Evolutionary conservation across 805 yeast species (phyloP).

Genomic region (Vanderwaltozyma polyspora): DNA sequence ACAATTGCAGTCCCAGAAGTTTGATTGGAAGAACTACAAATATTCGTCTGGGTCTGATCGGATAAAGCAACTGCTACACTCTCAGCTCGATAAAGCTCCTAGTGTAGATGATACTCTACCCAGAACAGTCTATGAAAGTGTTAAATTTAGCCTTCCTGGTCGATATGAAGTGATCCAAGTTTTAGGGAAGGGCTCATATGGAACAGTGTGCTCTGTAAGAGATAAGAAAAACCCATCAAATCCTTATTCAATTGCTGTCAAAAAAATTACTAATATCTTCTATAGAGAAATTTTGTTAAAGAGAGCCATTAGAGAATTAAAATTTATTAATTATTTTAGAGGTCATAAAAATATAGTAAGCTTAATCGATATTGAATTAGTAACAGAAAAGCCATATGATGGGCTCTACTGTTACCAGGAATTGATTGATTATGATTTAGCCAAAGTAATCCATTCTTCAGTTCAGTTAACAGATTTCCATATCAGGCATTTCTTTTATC

Average conservation of each 20-base stretch:
- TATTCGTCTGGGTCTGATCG: slow-evolving; percentile 8
- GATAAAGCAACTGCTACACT: slow-evolving; percentile 6
- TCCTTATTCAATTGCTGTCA: slow-evolving; percentile 51
- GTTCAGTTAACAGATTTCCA: slow-evolving; percentile 79
- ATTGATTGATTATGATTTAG: slow-evolving; percentile 68
- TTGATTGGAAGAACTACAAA: slow-evolving; percentile 6
- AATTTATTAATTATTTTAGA: slow-evolving; percentile 66
- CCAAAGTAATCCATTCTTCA: slow-evolving; percentile 65
- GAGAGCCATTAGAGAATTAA: slow-evolving; percentile 75
- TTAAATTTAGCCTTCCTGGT: slow-evolving; percentile 50
- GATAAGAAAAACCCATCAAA: slow-evolving; percentile 17
- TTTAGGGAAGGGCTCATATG: slow-evolving; percentile 80
- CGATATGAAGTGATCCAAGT: slow-evolving; percentile 47
- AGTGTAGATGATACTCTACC: slow-evolving; percentile 1
- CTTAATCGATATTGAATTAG: slow-evolving; percentile 63
- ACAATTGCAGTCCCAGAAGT: neutral
- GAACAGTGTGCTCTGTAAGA: slow-evolving; percentile 68
- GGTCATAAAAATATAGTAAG: slow-evolving; percentile 80
- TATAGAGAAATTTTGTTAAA: slow-evolving; percentile 54
- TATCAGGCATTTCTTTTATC: slow-evolving; percentile 64
- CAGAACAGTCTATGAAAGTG: slow-evolving; percentile 35
- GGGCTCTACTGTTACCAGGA: slow-evolving; percentile 89
- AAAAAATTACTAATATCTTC: slow-evolving; percentile 66
- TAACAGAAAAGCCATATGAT: slow-evolving; percentile 54
- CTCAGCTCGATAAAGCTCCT: slow-evolving; percentile 5